Evolutionary conservation across 805 yeast species (phyloP).

Genomic region (Isabelozyma gotoi): DNA sequence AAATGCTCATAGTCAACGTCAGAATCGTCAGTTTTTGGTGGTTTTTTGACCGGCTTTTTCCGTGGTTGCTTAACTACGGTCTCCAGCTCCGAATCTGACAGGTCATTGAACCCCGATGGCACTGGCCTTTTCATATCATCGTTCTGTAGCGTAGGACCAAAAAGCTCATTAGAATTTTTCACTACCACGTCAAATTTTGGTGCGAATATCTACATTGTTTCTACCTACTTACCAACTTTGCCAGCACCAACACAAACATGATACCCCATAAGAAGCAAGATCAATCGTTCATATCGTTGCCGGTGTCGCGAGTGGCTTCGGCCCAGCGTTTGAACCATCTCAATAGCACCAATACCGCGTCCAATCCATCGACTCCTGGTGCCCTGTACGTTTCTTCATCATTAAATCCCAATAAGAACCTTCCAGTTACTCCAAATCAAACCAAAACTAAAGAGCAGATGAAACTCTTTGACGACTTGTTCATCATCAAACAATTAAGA

Average conservation of each 20-base stretch:
- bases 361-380: constrained; percentile 29
- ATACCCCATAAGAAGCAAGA: constrained; percentile 27
- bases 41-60: background rate
- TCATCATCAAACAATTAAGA: constrained; percentile 28
- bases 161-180: background rate
- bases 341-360: constrained; percentile 6
- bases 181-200: background rate
- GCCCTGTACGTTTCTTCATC: constrained; percentile 33
- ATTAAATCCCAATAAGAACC: constrained; percentile 35
- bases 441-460: constrained; percentile 21
- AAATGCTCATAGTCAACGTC: constrained; percentile 6
- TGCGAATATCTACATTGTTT: background rate
- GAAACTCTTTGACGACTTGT: constrained; percentile 28
- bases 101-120: background rate
- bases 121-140: background rate
- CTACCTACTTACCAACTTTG: constrained; percentile 2
- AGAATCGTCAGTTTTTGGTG: background rate
- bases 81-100: background rate
- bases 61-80: background rate
- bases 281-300: constrained; percentile 27
- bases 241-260: constrained; percentile 14
- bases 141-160: background rate
- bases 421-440: constrained; percentile 21
- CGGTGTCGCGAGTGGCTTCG: constrained; percentile 38
- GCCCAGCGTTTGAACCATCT: constrained; percentile 29